These are phyloP conservation scores for Diaporthe citrichinensis DNA, from an alignment of 2,329 filamentous ascomycete genomes.

Conservation along the genomic window DNA sequence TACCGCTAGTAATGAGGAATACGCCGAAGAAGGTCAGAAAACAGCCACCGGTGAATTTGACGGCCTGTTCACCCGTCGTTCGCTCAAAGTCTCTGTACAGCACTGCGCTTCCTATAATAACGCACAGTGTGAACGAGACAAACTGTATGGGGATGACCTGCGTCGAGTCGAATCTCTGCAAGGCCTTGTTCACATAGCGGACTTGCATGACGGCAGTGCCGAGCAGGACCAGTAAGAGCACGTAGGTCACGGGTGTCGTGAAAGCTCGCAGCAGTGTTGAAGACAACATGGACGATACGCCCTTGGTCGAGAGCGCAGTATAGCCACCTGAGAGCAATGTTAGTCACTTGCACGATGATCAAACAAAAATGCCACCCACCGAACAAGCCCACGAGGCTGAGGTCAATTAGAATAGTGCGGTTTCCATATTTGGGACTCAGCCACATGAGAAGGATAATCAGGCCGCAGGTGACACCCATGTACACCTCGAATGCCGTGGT, in stretches of 20 bases:
- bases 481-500: slow-evolving; percentile 93
- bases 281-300: slow-evolving; percentile 94
- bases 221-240: slow-evolving; percentile 83
- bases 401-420: slow-evolving; percentile 88
- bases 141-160: slow-evolving; percentile 99
- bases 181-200: slow-evolving; percentile 88
- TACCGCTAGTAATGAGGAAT: slow-evolving; percentile 94
- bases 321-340: slow-evolving; percentile 77
- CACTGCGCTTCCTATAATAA: slow-evolving; percentile 93
- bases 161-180: slow-evolving; percentile 96
- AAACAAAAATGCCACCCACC: slow-evolving; percentile 66
- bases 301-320: slow-evolving; percentile 96
- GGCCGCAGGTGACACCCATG: slow-evolving; percentile 78
- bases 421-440: slow-evolving; percentile 87
- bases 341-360: not conserved
- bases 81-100: slow-evolving; percentile 96
- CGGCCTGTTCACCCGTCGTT: slow-evolving; percentile 78
- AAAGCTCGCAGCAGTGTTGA: slow-evolving; percentile 91
- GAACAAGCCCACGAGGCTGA: slow-evolving; percentile 93
- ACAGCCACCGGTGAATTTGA: slow-evolving; percentile 92
- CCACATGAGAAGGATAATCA: slow-evolving; percentile 86
- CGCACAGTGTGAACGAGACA: slow-evolving; percentile 94
- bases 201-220: slow-evolving; percentile 95
- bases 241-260: slow-evolving; percentile 92
- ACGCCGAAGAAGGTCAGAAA: slow-evolving; percentile 94